Percentiles rank a stretch among this genome's conserved stretches.
These are phyloP conservation scores for Solanum hybrid DNA, from an alignment of 305 asterid genomes.

Conservation along the genomic window DNA sequence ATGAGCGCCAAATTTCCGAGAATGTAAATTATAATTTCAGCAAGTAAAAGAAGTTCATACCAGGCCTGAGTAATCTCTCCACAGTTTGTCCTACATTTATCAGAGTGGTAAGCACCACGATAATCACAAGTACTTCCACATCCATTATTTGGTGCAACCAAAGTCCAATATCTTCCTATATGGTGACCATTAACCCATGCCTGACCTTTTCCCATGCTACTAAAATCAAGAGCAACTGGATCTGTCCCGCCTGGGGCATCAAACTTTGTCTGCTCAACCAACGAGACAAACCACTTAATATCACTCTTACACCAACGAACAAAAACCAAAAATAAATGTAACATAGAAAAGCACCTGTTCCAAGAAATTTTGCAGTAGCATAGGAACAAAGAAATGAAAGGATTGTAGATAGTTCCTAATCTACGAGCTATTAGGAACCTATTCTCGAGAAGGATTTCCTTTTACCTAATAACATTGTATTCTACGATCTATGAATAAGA, in stretches of 20 bases:
- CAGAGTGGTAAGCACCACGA: slow-evolving; percentile 68
- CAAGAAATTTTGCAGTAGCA: not conserved
- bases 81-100: slow-evolving; percentile 67
- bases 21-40: slow-evolving; percentile 6
- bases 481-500: not conserved
- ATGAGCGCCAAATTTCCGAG: not conserved
- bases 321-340: not conserved
- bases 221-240: slow-evolving; percentile 61
- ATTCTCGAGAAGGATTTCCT: not conserved
- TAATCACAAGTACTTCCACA: slow-evolving; percentile 60
- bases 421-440: not conserved
- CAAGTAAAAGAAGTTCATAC: slow-evolving; percentile 23
- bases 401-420: not conserved
- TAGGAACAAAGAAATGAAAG: not conserved
- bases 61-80: slow-evolving; percentile 86
- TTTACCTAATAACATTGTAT: not conserved
- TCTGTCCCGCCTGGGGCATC: slow-evolving; percentile 59
- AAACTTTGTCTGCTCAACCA: slow-evolving; percentile 48
- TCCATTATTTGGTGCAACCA: slow-evolving; percentile 64
- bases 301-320: not conserved
- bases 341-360: not conserved
- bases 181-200: slow-evolving; percentile 89
- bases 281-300: not conserved
- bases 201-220: slow-evolving; percentile 90
- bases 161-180: slow-evolving; percentile 83